Conservation (phyloP, 163 green algal species). For the Picocystis sp. region DNA sequence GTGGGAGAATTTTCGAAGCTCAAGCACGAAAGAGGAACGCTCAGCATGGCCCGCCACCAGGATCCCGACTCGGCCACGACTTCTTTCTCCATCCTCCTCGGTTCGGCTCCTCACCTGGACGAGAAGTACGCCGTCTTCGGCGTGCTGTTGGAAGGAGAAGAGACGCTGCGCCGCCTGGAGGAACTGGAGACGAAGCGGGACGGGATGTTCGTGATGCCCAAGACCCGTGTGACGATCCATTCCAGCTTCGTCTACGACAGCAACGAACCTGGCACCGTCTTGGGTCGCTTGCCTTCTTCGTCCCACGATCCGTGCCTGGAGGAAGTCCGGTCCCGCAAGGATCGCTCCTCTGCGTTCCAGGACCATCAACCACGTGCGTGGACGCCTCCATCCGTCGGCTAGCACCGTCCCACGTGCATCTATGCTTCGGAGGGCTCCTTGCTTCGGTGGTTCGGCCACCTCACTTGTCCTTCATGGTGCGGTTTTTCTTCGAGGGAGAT, state of each 20-base stretch:
- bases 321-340: too few relatives aligned
- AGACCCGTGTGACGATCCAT: conserved; percentile 56
- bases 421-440: too few relatives aligned
- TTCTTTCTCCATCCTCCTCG: conserved; percentile 80
- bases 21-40: conserved; percentile 31
- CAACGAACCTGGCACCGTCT: neutral
- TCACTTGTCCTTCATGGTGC: too few relatives aligned
- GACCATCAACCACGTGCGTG: too few relatives aligned
- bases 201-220: conserved; percentile 89
- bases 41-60: conserved; percentile 55
- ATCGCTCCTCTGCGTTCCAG: too few relatives aligned
- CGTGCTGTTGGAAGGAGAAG: conserved; percentile 33
- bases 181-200: conserved; percentile 50
- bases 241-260: conserved; percentile 33
- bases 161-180: conserved; percentile 57
- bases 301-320: too few relatives aligned
- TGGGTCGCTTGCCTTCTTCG: too few relatives aligned
- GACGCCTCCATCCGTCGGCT: too few relatives aligned
- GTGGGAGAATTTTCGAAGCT: conserved; percentile 1
- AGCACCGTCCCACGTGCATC: too few relatives aligned
- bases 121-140: conserved; percentile 23
- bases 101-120: conserved; percentile 72
- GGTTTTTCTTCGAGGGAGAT: too few relatives aligned
- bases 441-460: too few relatives aligned
- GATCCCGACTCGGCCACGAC: conserved; percentile 73